phyloP scores from a whole-genome alignment of 192 early-diverging fungal genomes.

The Rhizophagus sp. region DNA sequence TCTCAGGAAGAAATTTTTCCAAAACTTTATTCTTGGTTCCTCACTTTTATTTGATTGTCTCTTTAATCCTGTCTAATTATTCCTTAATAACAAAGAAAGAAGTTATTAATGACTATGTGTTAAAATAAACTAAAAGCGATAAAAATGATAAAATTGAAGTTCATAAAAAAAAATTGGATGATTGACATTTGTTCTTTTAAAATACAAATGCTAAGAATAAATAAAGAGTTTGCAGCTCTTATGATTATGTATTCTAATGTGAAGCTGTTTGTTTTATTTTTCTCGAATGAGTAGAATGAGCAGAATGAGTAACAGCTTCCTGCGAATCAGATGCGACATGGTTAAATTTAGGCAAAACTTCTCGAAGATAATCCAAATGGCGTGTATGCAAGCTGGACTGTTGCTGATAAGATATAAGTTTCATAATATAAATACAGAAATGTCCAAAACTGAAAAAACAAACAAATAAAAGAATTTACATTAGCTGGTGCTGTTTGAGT shows the following conservation, averaged over 20 bases:
- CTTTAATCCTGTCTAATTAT: too few species aligned
- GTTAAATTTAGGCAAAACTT: conserved; percentile 61
- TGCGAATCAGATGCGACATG: conserved; percentile 35
- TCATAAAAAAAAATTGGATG: too few species aligned
- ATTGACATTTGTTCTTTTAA: too few species aligned
- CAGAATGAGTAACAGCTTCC: not conserved
- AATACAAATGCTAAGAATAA: too few species aligned
- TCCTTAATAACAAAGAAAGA: too few species aligned
- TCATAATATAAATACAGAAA: not conserved
- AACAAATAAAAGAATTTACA: conserved; percentile 29
- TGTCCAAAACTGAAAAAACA: not conserved
- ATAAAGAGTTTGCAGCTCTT: too few species aligned
- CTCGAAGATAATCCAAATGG: conserved; percentile 73
- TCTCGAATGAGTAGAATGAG: not conserved
- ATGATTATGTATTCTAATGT: not conserved
- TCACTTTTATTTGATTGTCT: too few species aligned
- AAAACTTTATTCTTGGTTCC: too few species aligned
- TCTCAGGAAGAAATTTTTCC: too few species aligned
- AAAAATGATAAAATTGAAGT: too few species aligned
- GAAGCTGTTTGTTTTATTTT: not conserved
- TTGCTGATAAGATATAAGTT: conserved; percentile 31
- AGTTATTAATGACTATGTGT: too few species aligned
- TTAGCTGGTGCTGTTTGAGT: conserved; percentile 43
- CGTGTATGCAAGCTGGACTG: conserved; percentile 60
- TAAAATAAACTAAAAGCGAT: too few species aligned